These are phyloP conservation scores for Gracilariopsis chorda DNA, from an alignment of 23 red algal species.

Conservation along the genomic window DNA sequence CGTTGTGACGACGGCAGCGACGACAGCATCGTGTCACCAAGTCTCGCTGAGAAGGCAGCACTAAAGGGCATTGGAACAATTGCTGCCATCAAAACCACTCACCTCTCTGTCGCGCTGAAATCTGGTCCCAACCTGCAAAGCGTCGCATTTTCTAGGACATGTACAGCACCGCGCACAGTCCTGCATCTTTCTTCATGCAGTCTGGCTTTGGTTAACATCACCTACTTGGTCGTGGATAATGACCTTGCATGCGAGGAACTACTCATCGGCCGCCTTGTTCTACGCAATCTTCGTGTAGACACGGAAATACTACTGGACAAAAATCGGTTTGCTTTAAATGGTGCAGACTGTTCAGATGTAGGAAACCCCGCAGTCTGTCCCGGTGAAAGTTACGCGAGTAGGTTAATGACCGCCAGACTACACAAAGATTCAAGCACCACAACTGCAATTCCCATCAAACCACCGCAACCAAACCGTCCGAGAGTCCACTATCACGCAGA, in stretches of 20 bases:
- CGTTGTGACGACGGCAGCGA: slow-evolving; percentile 44
- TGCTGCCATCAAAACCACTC: neutral
- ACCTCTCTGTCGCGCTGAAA: neutral
- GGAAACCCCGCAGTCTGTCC: neutral
- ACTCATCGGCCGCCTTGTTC: neutral
- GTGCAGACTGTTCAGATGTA: neutral
- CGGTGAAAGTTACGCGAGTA: neutral
- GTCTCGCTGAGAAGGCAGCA: neutral
- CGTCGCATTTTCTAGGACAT: neutral
- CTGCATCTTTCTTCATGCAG: neutral
- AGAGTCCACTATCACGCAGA: neutral
- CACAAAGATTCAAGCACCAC: neutral
- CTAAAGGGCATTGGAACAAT: slow-evolving; percentile 27
- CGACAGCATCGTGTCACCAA: neutral
- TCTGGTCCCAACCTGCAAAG: neutral
- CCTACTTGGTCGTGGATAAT: neutral
- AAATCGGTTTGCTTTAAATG: neutral
- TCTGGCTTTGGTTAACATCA: neutral
- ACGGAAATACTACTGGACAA: neutral
- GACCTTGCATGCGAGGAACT: neutral
- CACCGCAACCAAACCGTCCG: neutral
- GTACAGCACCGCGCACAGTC: neutral
- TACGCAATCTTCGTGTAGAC: neutral
- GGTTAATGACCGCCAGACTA: neutral
- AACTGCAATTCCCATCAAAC: neutral